These are phyloP conservation scores for Phylloporus sp. DNA, from an alignment of 1,284 basidiomycete genomes.

Conservation along the genomic window DNA sequence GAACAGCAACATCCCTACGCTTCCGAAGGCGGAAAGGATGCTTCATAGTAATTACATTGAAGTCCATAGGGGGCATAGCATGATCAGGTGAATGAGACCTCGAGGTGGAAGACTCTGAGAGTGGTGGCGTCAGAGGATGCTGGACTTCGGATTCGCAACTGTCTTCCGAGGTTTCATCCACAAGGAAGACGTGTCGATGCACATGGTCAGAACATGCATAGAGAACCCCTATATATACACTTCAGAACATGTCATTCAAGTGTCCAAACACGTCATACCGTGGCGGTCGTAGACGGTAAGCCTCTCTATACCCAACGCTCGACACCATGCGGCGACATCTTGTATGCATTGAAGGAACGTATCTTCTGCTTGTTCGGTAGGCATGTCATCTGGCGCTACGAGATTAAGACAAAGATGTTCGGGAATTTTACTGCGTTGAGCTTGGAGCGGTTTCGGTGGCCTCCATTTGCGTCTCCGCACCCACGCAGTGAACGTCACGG, in stretches of 20 bases:
- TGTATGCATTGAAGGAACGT: slow-evolving; percentile 56
- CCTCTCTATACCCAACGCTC: slow-evolving; percentile 54
- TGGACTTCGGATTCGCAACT: slow-evolving; percentile 57
- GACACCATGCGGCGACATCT: slow-evolving; percentile 62
- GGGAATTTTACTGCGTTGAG: slow-evolving; percentile 58
- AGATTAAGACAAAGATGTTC: slow-evolving; percentile 68
- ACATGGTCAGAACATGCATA: slow-evolving; percentile 46
- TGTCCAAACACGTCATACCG: slow-evolving; percentile 48
- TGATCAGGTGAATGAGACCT: slow-evolving; percentile 58
- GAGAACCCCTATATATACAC: slow-evolving; percentile 48
- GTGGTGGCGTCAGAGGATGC: slow-evolving; percentile 73
- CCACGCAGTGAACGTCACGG: slow-evolving; percentile 46
- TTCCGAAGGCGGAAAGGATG: slow-evolving; percentile 19
- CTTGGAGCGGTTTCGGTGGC: slow-evolving; percentile 50
- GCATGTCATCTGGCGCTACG: slow-evolving; percentile 42
- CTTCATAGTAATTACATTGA: slow-evolving; percentile 45
- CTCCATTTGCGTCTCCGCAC: slow-evolving; percentile 40
- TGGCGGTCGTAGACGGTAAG: slow-evolving; percentile 72
- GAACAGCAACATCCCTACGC: slow-evolving; percentile 32
- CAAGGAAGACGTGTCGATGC: slow-evolving; percentile 39
- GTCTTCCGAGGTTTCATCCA: slow-evolving; percentile 39
- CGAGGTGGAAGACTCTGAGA: slow-evolving; percentile 68
- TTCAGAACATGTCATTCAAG: slow-evolving; percentile 8
- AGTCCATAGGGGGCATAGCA: slow-evolving; percentile 29
- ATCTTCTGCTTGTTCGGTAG: slow-evolving; percentile 42